phyloP scores from a whole-genome alignment of 306 rosid genomes.

The Corylus heterophylla region DNA sequence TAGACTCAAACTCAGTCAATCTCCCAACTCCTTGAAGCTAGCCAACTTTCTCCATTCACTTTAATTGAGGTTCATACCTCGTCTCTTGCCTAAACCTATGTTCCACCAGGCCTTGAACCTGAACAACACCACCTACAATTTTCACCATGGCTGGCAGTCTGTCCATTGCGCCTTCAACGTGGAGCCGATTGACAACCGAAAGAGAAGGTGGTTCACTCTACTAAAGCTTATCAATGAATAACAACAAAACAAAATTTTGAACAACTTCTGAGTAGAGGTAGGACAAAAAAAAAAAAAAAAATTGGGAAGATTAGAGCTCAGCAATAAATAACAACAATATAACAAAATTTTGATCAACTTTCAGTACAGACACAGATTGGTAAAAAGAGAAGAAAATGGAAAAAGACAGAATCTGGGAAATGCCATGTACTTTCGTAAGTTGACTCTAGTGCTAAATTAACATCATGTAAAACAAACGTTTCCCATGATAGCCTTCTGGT shows the following conservation, averaged over 20 bases:
- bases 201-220: background rate
- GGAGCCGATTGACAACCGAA: background rate
- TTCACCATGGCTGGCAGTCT: background rate
- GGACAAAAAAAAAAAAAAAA: background rate
- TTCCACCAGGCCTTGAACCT: background rate
- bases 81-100: background rate
- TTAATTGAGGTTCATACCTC: background rate
- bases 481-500: background rate
- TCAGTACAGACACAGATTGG: background rate
- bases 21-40: background rate
- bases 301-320: background rate
- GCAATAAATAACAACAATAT: background rate
- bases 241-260: background rate
- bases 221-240: background rate
- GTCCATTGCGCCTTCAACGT: background rate
- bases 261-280: background rate
- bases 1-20: background rate
- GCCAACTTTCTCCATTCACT: background rate
- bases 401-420: background rate
- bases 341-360: background rate
- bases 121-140: background rate
- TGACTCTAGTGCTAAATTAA: background rate
- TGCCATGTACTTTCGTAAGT: background rate
- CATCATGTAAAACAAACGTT: background rate
- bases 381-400: background rate